A percentile compares a stretch with the other conserved stretches of the same genome.
phyloP scores from a whole-genome alignment of 176 grass and related monocot species.

The Triticum turgidum region DNA sequence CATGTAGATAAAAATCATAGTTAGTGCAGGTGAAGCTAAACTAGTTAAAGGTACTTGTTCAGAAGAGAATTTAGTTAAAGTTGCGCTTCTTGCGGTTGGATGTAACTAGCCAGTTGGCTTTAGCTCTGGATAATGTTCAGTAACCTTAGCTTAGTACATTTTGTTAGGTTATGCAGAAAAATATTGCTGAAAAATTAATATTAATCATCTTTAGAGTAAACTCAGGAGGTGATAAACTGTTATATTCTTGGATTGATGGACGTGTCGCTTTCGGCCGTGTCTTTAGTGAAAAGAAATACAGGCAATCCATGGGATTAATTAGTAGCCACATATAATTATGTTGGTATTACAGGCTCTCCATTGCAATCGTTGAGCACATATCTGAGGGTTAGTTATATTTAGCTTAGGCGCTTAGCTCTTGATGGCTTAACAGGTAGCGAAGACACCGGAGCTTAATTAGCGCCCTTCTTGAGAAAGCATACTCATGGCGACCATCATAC shows the following conservation, averaged over 20 bases:
- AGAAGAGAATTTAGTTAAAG: constrained; percentile 3
- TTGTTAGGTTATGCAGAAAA: no score
- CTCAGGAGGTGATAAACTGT: neutral
- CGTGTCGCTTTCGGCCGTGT: no score
- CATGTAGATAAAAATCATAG: neutral
- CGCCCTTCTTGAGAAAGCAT: neutral
- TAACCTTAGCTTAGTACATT: neutral
- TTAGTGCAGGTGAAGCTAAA: neutral
- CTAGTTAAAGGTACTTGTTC: constrained; percentile 13
- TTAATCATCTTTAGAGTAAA: neutral
- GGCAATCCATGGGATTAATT: no score
- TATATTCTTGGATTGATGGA: neutral
- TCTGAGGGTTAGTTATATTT: neutral
- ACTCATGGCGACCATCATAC: constrained; percentile 4
- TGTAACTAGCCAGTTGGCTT: constrained; percentile 8
- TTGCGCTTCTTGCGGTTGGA: constrained; percentile 15
- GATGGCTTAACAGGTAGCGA: constrained; percentile 19
- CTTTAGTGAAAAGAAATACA: no score
- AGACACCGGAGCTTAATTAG: neutral
- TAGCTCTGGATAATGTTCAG: constrained; percentile 18
- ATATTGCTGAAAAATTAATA: no score
- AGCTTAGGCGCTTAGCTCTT: neutral
- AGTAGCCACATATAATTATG: neutral
- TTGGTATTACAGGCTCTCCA: neutral
- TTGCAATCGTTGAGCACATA: no score